A percentile compares a stretch with the other conserved stretches of the same genome.
phyloP scores from a whole-genome alignment of 1,284 basidiomycete genomes.

The Boletus subluridellus region DNA sequence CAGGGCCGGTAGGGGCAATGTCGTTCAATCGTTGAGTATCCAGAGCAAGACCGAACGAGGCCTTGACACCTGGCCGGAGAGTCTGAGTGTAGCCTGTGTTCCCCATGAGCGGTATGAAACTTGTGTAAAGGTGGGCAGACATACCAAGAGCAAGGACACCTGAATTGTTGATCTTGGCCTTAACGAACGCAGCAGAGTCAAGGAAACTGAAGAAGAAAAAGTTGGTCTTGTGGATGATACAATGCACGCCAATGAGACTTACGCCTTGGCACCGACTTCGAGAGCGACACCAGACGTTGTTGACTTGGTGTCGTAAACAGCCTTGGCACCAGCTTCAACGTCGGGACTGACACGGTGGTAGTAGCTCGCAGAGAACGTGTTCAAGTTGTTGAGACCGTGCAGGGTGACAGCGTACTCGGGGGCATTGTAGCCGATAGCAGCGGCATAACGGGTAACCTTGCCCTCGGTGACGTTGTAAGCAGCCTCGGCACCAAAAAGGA shows the following conservation, averaged over 20 bases:
- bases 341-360: constrained; percentile 96
- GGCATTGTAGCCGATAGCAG: constrained; percentile 91
- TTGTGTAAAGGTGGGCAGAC: constrained; percentile 9
- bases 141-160: constrained; percentile 83
- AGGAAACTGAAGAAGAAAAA: constrained; percentile 58
- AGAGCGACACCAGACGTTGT: constrained; percentile 85
- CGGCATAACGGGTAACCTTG: constrained; percentile 88
- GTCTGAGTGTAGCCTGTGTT: constrained; percentile 80
- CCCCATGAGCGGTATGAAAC: background rate
- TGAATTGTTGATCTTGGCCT: constrained; percentile 98
- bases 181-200: constrained; percentile 88
- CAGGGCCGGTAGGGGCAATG: constrained; percentile 53
- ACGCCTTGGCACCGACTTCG: constrained; percentile 97
- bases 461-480: constrained; percentile 96
- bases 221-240: background rate
- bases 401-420: constrained; percentile 96
- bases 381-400: constrained; percentile 93
- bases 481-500: constrained; percentile 95
- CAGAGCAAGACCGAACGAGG: constrained; percentile 87
- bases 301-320: constrained; percentile 93
- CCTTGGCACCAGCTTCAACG: constrained; percentile 97
- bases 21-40: constrained; percentile 89
- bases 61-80: constrained; percentile 93
- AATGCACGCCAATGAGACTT: constrained; percentile 32
- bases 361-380: constrained; percentile 93